phyloP scores from a whole-genome alignment of 306 rosid genomes.

The Prunus campanulata region DNA sequence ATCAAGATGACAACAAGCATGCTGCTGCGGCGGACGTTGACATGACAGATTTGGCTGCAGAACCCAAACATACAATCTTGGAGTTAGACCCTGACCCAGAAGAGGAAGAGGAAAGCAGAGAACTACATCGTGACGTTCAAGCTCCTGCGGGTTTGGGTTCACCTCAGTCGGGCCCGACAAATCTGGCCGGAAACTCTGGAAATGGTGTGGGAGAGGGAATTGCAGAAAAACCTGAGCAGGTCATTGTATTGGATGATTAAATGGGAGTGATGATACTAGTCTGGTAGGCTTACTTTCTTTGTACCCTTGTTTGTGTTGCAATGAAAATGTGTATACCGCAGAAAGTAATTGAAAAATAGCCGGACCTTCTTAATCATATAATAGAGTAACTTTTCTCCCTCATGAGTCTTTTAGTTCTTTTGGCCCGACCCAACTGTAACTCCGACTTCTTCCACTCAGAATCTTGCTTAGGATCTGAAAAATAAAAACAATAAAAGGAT shows the following conservation, averaged over 20 bases:
- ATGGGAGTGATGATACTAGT: neutral
- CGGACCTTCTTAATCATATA: too few species aligned
- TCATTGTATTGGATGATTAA: slow-evolving; percentile 51
- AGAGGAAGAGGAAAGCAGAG: too few species aligned
- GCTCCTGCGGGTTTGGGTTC: too few species aligned
- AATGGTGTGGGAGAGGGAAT: slow-evolving; percentile 19
- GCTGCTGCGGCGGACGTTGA: slow-evolving; percentile 26
- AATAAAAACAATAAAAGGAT: too few species aligned
- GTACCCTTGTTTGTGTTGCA: neutral
- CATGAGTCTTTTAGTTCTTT: too few species aligned
- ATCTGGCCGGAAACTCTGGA: slow-evolving; percentile 5
- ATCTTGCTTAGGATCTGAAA: too few species aligned
- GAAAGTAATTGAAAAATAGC: neutral
- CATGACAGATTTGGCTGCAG: slow-evolving; percentile 29
- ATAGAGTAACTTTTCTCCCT: neutral
- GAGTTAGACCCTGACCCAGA: slow-evolving; percentile 13
- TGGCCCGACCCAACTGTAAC: too few species aligned
- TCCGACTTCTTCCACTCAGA: too few species aligned
- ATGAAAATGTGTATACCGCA: neutral
- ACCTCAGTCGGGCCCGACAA: neutral
- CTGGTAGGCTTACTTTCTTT: neutral
- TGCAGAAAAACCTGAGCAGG: neutral
- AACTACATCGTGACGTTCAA: too few species aligned
- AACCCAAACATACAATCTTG: slow-evolving; percentile 23
- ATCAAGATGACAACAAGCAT: slow-evolving; percentile 34